Evolutionary conservation across 176 grass and related monocot genomes (phyloP).

Genomic region (Puccinellia tenuiflora): DNA sequence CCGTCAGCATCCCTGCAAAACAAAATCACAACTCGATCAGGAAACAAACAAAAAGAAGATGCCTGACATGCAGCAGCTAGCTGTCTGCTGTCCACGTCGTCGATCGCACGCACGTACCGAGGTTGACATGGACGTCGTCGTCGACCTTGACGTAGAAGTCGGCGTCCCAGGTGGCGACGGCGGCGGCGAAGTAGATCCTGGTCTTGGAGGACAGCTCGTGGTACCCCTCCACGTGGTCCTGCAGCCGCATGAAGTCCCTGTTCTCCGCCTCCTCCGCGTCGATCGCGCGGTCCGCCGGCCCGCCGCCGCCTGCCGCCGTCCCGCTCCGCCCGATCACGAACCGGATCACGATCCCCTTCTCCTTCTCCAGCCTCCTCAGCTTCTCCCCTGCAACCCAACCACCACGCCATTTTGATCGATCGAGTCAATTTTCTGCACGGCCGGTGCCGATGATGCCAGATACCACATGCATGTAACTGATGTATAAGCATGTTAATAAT

Average conservation of each 20-base stretch:
- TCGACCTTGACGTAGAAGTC: conserved; percentile 99
- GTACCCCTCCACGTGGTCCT: conserved; percentile 89
- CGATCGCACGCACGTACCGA: conserved; percentile 48
- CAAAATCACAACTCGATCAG: not conserved
- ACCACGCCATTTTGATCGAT: too few relatives aligned
- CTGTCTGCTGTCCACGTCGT: not conserved
- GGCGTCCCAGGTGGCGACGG: conserved; percentile 80
- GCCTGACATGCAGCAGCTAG: not conserved
- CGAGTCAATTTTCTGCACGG: too few relatives aligned
- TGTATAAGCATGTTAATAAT: too few relatives aligned
- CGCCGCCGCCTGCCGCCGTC: conserved; percentile 22
- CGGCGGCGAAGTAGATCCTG: conserved; percentile 73
- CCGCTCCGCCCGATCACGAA: conserved; percentile 93
- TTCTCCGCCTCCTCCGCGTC: conserved; percentile 65
- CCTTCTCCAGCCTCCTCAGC: conserved; percentile 64
- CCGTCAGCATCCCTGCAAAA: conserved; percentile 57
- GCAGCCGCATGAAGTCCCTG: conserved; percentile 72
- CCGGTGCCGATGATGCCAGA: too few relatives aligned
- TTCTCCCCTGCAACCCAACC: conserved; percentile 52
- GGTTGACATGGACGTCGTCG: conserved; percentile 96
- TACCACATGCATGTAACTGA: too few relatives aligned
- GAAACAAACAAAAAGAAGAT: not conserved
- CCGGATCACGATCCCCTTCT: conserved; percentile 82
- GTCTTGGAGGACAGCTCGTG: conserved; percentile 89
- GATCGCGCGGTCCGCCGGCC: conserved; percentile 55